Base-by-base conservation (phyloP, 495 filamentous ascomycete genomes). In the Haplographium delicatum region DNA sequence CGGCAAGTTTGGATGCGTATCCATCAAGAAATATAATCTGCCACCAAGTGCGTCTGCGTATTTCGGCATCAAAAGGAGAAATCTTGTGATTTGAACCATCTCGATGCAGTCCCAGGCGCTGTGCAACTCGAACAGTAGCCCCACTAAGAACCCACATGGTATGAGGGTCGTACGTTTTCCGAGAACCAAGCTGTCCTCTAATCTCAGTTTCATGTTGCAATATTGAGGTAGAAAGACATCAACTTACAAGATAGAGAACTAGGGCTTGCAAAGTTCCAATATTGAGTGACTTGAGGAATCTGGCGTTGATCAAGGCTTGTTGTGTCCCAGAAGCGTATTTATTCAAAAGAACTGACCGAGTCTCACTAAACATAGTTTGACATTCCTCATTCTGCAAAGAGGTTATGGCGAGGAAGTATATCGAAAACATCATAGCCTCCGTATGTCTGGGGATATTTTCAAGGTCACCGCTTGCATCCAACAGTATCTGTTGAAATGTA, bases 11-110 rank as follows among this genome's bases (percentile, higher is more conserved):
- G 27, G 69, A 69, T 0, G 75, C 66, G 18, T 72, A 65, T 10
- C 66, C 67, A 47, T 86, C 83, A 1, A 84, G 65, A 6, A 73
- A 66, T 33, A 72, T 65, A 2, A 84, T 65, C 46, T 82, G 76
- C 76, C 76, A 84, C 76, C 81, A 85, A 1, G 83, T 64, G 8
- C 81, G 70, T 37, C 81, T 64, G 5, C 82, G 66, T 65, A 80
- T 73, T 56, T 86, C 79, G 0, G 73, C 72, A 37, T 85, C 78
- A 55, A 85, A 83, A 1, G 76, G 72, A 0, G 74, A 68, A 0
- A 83, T 65, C 20, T 68, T 68, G 34, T 78, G 72, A 33, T 69
- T 66, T 27, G 61, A 53, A 2, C 77, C 80, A 55, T 85, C 81
- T 26, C 76, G 58, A 45, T 73, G 68, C 1, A 76, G 59, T 7